Evolutionary conservation across 805 yeast genomes (phyloP), one percentile per base, ranked within the genome.

Genomic region (Babjeviella inositovora): DNA sequence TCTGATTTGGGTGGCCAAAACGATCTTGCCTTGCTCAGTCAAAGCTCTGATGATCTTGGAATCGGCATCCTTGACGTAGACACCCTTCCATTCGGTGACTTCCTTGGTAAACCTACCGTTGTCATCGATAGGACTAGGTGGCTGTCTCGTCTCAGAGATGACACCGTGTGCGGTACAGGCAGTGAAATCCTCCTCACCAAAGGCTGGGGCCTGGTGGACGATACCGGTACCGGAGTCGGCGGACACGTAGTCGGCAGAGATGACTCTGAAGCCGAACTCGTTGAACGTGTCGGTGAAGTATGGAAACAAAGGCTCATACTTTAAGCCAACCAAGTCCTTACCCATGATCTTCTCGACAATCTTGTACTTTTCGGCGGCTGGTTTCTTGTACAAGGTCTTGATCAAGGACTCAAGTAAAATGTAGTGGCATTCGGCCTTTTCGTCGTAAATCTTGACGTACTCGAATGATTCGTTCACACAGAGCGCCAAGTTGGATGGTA

Each of bases 151-250:
- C 40, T 70, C 80, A 35, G 47, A 50, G 30, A 87, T 74, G 38
- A 90, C 59, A 31, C 94, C 94, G 15, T 70, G 66, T 12, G 61
- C 68, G 22, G 68, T 59, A 41, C 92, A 76, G 34, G 75, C 92
- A 35, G 63, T 67, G 64, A 70, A 84, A 87, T 90, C 99, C 52
- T 71, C 92, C 59, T 90, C 99, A 77, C 99, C 99, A 54, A 84
- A 90, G 25, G 97, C 90, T 33, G 99, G 98, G 23, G 98, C 71
- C 50, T 85, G 94, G 53, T 90, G 98, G 31, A 90, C 99, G 44
- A 90, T 70, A 72, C 99, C 99, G 26, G 98, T 80, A 82, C 99
- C 99, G 21, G 93, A 76, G 35, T 90, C 98, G 33, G 62, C 71
- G 23, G 93, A 69, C 39, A 90, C 98, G 42, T 79, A 90, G 37